phyloP scores from a whole-genome alignment of 1,284 basidiomycete genomes.

The Ustilago xerochloae region DNA sequence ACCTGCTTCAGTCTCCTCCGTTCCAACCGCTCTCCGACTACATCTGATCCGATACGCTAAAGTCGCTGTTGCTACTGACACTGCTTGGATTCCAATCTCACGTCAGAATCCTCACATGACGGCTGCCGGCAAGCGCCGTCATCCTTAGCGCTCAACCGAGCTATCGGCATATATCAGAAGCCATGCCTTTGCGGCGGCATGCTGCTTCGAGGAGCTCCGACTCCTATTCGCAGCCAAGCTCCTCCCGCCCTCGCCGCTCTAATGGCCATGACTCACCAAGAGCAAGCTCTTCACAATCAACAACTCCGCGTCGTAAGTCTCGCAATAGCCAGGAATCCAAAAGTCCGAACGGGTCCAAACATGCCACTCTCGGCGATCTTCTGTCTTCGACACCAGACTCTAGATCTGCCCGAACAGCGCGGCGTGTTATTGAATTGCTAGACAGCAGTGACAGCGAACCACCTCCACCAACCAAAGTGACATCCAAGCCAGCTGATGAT shows the following conservation, averaged over 20 bases:
- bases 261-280: background rate
- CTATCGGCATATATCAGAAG: constrained; percentile 1
- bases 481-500: background rate
- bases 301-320: constrained; percentile 1
- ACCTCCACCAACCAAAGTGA: background rate
- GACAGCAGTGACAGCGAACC: constrained; percentile 28
- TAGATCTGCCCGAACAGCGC: background rate
- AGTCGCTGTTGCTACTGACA: background rate
- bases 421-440: constrained; percentile 23
- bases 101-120: constrained; percentile 14
- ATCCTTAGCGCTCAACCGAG: constrained; percentile 17
- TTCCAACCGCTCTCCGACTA: no score
- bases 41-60: no score
- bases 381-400: background rate
- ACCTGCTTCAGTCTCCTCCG: no score
- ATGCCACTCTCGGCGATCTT: constrained; percentile 12
- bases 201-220: background rate
- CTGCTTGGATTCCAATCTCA: background rate
- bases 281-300: constrained; percentile 15
- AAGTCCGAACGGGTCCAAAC: background rate
- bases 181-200: constrained; percentile 30
- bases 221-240: background rate
- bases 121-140: constrained; percentile 2
- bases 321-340: background rate
- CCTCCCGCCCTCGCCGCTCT: background rate